Base-by-base conservation (phyloP, 2,329 filamentous ascomycete genomes). In the Elsinoe australis region DNA sequence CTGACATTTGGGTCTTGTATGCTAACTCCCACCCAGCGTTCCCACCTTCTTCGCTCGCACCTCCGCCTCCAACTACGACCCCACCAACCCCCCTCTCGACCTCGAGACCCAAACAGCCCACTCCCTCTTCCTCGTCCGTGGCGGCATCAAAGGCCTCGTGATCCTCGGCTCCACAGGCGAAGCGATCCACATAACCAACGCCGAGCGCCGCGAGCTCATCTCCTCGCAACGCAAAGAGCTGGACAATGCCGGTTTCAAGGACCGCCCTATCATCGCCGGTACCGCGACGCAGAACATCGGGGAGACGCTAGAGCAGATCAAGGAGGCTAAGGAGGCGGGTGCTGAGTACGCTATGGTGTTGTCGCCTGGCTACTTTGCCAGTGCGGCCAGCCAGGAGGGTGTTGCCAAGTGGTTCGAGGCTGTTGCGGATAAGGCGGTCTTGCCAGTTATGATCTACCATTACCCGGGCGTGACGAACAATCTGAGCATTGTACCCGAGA, bases 391-490 rank as follows among this genome's bases (percentile, higher is more conserved):
- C 35, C 78, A 83, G 61, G 71, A 76, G 42, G 76, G 76, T 3
- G 69, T 84, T 15, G 67, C 71, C 51, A 71, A 74, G 57, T 83
- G 79, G 79, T 83, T 75, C 56, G 73, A 66, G 22, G 64, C 72
- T 28, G 72, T 83, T n/a, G 80, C 79, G 4, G 75, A 82, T 56
- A 67, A 69, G 55, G 78, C 74, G 52, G 72, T 71, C 2, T 68
- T 83, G 18, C 78, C 79, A 0, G 71, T 83, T 32, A 61, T 83
- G 56, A 73, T 83, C 50, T 81, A 81, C 62, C 75, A 82, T 62
- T 82, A 82, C 63, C 80, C 80, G 1, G 79, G 76, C 45, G 80
- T 84, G 17, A 80, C 79, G 7, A 84, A 83, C 67, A 76, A 78
- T 56, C 68, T 83, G 56, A 71, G 72, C 55, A 70, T 83, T 51